Base-by-base conservation (phyloP, 129 eudicot genomes). In the Helianthus tuberosus region DNA sequence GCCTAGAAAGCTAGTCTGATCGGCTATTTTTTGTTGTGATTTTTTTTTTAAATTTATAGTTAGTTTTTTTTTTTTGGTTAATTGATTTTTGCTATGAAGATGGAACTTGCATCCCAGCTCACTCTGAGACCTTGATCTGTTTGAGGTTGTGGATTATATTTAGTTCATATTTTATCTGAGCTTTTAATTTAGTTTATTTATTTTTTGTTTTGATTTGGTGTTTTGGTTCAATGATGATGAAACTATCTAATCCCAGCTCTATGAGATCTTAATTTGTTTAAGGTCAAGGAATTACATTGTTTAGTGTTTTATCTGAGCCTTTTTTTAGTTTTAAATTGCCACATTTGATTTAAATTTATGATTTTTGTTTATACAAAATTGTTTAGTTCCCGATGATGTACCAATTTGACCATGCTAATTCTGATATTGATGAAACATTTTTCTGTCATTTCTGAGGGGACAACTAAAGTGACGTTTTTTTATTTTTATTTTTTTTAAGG, bases 1-100 rank as follows among this genome's bases (percentile, higher is more conserved):
- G 76, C 84, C 80, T 81, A 81, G 84, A 81, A 81, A 81, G 80
- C 80, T 76, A 43, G 81, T 81, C 84, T 81, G 84, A 80, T 80
- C 84, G 0, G 5, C 23, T 20, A 5, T 8, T 0, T 3, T 4
- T 10, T 32, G 36, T 23, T 3, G 6, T 51, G 8, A 50, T 8
- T 12, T 23, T 27, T 36, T 5, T 5, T 5, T 39, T 9, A 20
- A 2, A 15, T 29, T 16, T 13, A 3, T 27, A 1, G 1, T 27
- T 27, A 2, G 29, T n/a, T 25, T 36, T 16, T 29, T 53, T 35
- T 16, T 27, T 59, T 25, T 10, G 66, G 7, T 3, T 5, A 5
- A 3, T 13, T 48, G 3, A 12, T 0, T 64, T 0, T 67, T 20
- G 79, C 84, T 5, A 68, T 80, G 84, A 79, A 29, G 83, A 79